Conservation (phyloP, 768 basidiomycete genomes). For the Royoungia palumana region DNA sequence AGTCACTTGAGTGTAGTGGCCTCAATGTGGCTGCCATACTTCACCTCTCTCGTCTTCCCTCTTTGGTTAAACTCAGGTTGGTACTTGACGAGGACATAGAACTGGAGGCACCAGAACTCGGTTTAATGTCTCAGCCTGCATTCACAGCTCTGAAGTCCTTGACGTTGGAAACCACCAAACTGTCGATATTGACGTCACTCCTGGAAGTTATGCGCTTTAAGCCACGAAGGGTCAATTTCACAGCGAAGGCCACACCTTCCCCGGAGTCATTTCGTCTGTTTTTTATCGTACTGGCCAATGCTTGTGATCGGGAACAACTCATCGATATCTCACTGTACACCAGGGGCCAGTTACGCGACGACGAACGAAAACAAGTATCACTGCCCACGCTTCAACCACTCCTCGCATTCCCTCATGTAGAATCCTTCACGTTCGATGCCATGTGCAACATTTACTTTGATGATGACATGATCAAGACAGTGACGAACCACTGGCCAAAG, state of each 20-base stretch:
- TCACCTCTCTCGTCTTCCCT: too few relatives aligned
- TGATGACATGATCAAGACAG: constrained; percentile 14
- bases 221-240: constrained; percentile 15
- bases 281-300: too few relatives aligned
- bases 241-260: constrained; percentile 1
- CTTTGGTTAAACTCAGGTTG: constrained; percentile 13
- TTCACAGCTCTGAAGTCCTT: constrained; percentile 14
- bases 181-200: constrained; percentile 25
- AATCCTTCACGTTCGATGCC: constrained; percentile 19
- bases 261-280: too few relatives aligned
- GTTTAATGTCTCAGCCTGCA: constrained; percentile 12
- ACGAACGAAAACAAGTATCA: background rate
- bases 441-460: constrained; percentile 18
- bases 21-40: constrained; percentile 17
- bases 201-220: constrained; percentile 17
- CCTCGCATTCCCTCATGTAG: constrained; percentile 11
- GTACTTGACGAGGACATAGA: constrained; percentile 13
- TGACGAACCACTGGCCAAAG: constrained; percentile 22
- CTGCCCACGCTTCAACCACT: constrained; percentile 20
- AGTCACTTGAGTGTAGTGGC: background rate
- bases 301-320: too few relatives aligned
- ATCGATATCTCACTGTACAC: constrained; percentile 7
- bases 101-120: constrained; percentile 14
- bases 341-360: background rate
- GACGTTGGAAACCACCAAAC: constrained; percentile 5